Base-by-base conservation (phyloP, 1,284 basidiomycete species). In the Spongiforma sp. region DNA sequence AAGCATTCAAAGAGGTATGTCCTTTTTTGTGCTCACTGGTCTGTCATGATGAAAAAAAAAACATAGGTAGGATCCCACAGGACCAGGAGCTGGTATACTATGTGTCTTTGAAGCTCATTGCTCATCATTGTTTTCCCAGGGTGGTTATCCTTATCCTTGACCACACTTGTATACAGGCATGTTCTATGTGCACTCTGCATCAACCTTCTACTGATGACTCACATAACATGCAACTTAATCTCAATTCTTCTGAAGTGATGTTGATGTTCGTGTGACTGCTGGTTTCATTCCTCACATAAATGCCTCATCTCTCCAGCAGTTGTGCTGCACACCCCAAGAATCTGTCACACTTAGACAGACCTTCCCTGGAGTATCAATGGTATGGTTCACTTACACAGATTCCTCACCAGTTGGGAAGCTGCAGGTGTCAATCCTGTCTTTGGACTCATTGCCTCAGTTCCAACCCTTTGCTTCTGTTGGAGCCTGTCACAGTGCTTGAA, bases 221-320 rank as follows among this genome's bases (percentile, higher is more conserved):
- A 17, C 30, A 32, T n/a, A n/a, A n/a, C n/a, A n/a, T n/a, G n/a
- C 74, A 94, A 88, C 94, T 93, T 0, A 89, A 93, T 28, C 81
- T 95, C 12, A 95, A 95, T 73, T 77, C 84, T 15, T 83, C 86
- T 10, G 94, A 96, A 82, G 93, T 96, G 21, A 80, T 86, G 5
- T 84, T 85, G 41, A 82, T 96, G 50, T 96, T 96, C 78, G 93
- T 92, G 0, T 93, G 94, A 73, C 93, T 93, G 0, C 84, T 96
- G 14, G 75, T 80, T 4, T 86, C 90, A 3, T 93, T 95, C 74
- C 81, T 95, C n/a, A 83, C 84, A 59, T 84, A 85, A 7, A 82
- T 83, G 2, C 82, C 89, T 0, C 86, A 88, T 1, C 89, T 86
- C 62, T 85, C 89, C 4, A 78, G 82, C 4, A 86, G 87, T 43